Base-by-base conservation (phyloP, 108 stramenopile species). In the Skeletonema grethae region DNA sequence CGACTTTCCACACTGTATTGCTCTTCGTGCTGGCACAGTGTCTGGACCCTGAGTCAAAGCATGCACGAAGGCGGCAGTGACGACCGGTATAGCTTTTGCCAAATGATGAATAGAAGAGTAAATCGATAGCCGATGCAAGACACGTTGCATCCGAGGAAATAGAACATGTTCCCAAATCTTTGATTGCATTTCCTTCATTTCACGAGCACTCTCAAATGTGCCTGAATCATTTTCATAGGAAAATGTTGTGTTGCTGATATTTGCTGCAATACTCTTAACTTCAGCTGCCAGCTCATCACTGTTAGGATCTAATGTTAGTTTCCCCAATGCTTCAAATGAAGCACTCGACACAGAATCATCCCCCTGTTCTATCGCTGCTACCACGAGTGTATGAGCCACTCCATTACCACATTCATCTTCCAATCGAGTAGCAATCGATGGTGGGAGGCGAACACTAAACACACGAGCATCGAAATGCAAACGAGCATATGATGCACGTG, bases 381-480 rank as follows among this genome's bases (percentile, higher is more conserved):
- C 63, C 4, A 82, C 50, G 8, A 94, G 73, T 2, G 87, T 73
- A 50, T 79, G 71, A 3, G 92, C 84, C n/a, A 84, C 80, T 22
- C 84, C 90, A 7, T 75, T 85, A 13, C 88, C 88, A 4, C 86
- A 73, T 66, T 86, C 85, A 70, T 91, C 90, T 71, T 89, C 85
- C 36, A 89, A 63, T 18, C 73, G 78, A 4, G 64, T 66, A 7
- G 61, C 60, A 13, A 75, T 63, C 57, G 67, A 87, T 25, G 48
- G 67, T 20, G 53, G 69, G 6, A 45, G 82, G 13, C 85, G 67
- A 3, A 78, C 46, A 24, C 82, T 71, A 46, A 68, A 73, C 43
- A 88, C 31, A 15, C 63, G 69, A 4, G 84, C 77, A 20, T 86
- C 84, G 53, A 75, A 77, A 13, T 84, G 70, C 25, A 85, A 43